A percentile compares a stretch with the other conserved stretches of the same genome.
Conservation (phyloP, 2,329 filamentous ascomycete genomes). For the Fusarium longipes region DNA sequence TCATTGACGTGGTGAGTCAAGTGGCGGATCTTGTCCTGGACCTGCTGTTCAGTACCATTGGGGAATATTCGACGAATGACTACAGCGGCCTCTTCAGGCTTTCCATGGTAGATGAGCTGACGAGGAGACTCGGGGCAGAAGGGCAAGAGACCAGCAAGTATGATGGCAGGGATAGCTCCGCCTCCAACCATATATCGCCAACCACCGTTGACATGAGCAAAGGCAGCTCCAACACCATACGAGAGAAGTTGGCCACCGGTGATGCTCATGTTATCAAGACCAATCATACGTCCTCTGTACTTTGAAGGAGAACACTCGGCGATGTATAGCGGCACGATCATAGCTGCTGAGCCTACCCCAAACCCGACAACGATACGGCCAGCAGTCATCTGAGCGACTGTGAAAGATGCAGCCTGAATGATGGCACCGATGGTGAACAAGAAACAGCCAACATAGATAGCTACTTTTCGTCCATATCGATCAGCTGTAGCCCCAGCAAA, state of each 20-base stretch:
- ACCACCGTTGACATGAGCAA: constrained; percentile 55
- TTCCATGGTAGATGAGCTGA: constrained; percentile 58
- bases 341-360: constrained; percentile 60
- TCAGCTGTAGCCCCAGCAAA: constrained; percentile 45
- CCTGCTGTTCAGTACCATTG: constrained; percentile 55
- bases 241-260: constrained; percentile 56
- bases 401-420: constrained; percentile 45
- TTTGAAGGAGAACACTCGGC: constrained; percentile 62
- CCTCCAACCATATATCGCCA: constrained; percentile 63
- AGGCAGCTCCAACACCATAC: constrained; percentile 56
- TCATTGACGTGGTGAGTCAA: constrained; percentile 55
- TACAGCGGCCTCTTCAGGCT: constrained; percentile 52
- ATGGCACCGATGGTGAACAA: constrained; percentile 45
- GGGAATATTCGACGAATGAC: constrained; percentile 56
- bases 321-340: constrained; percentile 61
- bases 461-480: constrained; percentile 43
- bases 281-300: constrained; percentile 61
- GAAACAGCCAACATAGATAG: constrained; percentile 45
- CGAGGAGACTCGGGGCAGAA: constrained; percentile 62
- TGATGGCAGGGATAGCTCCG: constrained; percentile 59
- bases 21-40: constrained; percentile 57
- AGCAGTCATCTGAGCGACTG: constrained; percentile 46
- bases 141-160: constrained; percentile 55
- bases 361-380: constrained; percentile 59
- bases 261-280: constrained; percentile 60